Evolutionary conservation across 148 eudicot genomes (phyloP).

Genomic region (Pharnaceum exiguum): DNA sequence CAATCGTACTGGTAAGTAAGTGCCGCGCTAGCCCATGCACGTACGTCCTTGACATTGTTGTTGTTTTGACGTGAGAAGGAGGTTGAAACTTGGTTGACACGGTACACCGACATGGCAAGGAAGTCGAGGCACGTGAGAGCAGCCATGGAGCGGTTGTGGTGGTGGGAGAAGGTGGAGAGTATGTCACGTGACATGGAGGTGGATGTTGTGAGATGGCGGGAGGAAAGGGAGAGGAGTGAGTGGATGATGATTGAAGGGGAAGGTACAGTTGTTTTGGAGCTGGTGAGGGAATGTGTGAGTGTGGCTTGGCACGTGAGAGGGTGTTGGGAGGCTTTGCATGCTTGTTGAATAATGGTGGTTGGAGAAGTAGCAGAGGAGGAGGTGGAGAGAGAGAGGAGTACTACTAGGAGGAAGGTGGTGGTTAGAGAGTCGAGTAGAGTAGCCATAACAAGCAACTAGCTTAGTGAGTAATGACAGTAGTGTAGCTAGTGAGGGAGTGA

Average conservation of each 20-base stretch:
- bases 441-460: too few relatives aligned
- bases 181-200: conserved; percentile 42
- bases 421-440: conserved; percentile 21
- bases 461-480: too few relatives aligned
- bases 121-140: conserved; percentile 47
- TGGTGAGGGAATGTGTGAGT: conserved; percentile 16
- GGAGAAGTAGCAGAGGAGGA: conserved; percentile 18
- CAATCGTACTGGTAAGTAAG: conserved; percentile 69
- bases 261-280: conserved; percentile 15
- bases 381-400: conserved; percentile 28
- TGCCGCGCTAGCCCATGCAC: conserved; percentile 69
- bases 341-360: conserved; percentile 27
- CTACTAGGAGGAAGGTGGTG: conserved; percentile 31
- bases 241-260: conserved; percentile 34
- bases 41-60: conserved; percentile 42
- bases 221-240: conserved; percentile 36
- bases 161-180: conserved; percentile 40
- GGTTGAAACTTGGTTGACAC: conserved; percentile 15
- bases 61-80: conserved; percentile 30
- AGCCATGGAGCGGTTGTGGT: conserved; percentile 51
- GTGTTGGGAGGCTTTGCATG: conserved; percentile 62
- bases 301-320: conserved; percentile 39
- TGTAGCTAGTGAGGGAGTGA: conserved; percentile 1
- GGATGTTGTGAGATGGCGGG: conserved; percentile 37
- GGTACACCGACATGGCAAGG: conserved; percentile 35